Evolutionary conservation across 1,284 basidiomycete species (phyloP).

Genomic region (Exobasidium rhododendri): DNA sequence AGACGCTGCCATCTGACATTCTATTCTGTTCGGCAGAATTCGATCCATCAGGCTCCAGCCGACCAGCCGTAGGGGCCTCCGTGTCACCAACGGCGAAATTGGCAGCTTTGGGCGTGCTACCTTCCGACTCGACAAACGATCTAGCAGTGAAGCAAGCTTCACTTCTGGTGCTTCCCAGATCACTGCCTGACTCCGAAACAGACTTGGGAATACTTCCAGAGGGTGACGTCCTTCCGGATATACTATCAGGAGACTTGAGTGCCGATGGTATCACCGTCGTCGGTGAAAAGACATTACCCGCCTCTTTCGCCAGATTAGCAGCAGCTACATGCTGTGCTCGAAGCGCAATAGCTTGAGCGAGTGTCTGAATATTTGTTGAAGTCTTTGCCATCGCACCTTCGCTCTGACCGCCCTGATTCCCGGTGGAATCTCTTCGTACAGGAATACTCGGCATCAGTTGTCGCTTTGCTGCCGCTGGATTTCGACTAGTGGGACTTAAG

Average conservation of each 20-base stretch:
- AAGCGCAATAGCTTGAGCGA: constrained; percentile 13
- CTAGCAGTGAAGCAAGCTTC: background rate
- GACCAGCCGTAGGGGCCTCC: background rate
- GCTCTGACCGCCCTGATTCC: background rate
- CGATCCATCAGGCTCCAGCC: background rate
- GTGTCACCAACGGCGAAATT: background rate
- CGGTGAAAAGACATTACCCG: background rate
- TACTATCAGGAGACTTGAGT: background rate
- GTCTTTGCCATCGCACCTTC: background rate
- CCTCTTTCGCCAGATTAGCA: constrained; percentile 8
- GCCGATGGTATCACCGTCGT: background rate
- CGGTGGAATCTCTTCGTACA: background rate
- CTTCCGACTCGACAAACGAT: background rate
- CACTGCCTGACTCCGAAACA: background rate
- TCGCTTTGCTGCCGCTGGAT: background rate
- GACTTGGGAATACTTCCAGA: background rate
- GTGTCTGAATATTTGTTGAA: constrained; percentile 6
- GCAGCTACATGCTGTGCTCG: constrained; percentile 14
- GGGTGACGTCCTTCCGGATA: background rate
- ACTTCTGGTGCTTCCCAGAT: background rate
- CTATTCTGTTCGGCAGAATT: background rate
- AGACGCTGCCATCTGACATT: background rate
- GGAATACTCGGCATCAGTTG: constrained; percentile 14
- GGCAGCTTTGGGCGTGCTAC: background rate
- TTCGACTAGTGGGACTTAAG: background rate